Percentiles rank a stretch among this genome's conserved stretches.
Evolutionary conservation across 1,284 basidiomycete species (phyloP).

Genomic region (Phellopilus nigrolimitatus): DNA sequence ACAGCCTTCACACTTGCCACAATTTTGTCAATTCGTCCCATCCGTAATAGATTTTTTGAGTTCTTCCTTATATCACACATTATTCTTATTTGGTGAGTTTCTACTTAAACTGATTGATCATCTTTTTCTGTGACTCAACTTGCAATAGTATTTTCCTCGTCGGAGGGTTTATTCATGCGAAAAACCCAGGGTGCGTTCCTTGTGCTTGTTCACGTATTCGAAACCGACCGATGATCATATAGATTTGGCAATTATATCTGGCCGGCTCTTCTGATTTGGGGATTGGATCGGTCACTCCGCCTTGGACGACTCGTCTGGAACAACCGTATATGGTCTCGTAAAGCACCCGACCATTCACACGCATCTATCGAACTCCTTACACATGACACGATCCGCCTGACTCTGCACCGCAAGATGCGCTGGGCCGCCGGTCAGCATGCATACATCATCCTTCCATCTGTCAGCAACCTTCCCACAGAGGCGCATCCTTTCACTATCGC

Average conservation of each 20-base stretch:
- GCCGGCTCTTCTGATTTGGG: conserved; percentile 44
- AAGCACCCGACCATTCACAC: conserved; percentile 22
- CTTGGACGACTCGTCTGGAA: conserved; percentile 34
- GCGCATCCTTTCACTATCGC: conserved; percentile 43
- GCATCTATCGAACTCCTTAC: conserved; percentile 37
- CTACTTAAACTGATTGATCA: too few species aligned
- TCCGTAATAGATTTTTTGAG: conserved; percentile 41
- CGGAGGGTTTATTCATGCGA: conserved; percentile 31
- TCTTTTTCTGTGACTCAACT: too few species aligned
- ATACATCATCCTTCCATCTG: conserved; percentile 36
- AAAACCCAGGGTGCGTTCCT: conserved; percentile 27
- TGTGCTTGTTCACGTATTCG: too few species aligned
- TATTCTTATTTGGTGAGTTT: conserved; percentile 34
- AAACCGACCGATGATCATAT: conserved; percentile 7
- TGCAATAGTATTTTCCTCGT: conserved; percentile 34
- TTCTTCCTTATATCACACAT: conserved; percentile 46
- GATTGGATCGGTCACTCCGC: conserved; percentile 39
- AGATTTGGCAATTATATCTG: conserved; percentile 34
- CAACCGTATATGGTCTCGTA: conserved; percentile 31
- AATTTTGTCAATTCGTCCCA: conserved; percentile 35
- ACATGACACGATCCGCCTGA: conserved; percentile 41
- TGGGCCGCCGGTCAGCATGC: conserved; percentile 48
- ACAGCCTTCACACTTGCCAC: conserved; percentile 37
- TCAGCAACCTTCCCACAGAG: conserved; percentile 36
- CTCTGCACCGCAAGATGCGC: conserved; percentile 32